Percentiles rank a stretch among this genome's conserved stretches.
These are phyloP conservation scores for Venustampulla echinocandica DNA, from an alignment of 495 filamentous ascomycete species.

Conservation along the genomic window DNA sequence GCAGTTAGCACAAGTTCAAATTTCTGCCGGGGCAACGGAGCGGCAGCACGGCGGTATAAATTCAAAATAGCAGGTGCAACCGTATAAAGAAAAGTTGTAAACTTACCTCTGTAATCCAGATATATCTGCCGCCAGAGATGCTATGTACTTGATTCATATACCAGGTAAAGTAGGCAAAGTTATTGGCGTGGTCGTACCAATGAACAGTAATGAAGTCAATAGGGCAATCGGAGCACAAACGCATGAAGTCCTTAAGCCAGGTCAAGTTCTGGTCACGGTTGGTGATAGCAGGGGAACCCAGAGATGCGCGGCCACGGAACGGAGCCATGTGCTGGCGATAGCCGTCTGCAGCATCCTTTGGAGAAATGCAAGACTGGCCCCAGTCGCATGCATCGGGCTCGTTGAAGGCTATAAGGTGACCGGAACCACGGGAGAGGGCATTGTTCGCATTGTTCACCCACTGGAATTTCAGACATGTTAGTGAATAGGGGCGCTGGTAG, in stretches of 20 bases:
- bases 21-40: no score
- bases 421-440: slow-evolving; percentile 47
- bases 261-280: slow-evolving; percentile 53
- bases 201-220: slow-evolving; percentile 59
- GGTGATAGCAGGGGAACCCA: slow-evolving; percentile 68
- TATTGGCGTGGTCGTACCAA: slow-evolving; percentile 51
- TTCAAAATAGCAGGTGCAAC: neutral
- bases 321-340: slow-evolving; percentile 63
- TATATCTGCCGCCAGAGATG: slow-evolving; percentile 40
- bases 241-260: slow-evolving; percentile 55
- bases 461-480: no score
- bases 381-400: slow-evolving; percentile 59
- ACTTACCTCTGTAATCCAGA: slow-evolving; percentile 81
- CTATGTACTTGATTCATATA: slow-evolving; percentile 45
- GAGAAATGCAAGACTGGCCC: slow-evolving; percentile 55
- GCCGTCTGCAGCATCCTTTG: slow-evolving; percentile 46
- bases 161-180: slow-evolving; percentile 42
- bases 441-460: slow-evolving; percentile 52
- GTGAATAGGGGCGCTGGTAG: neutral
- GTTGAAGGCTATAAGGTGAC: slow-evolving; percentile 71
- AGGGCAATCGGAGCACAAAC: slow-evolving; percentile 47
- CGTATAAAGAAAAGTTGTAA: slow-evolving; percentile 18
- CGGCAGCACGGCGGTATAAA: no score
- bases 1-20: neutral
- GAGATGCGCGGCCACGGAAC: slow-evolving; percentile 50